These are phyloP conservation scores for Phytophthora sojae DNA, from an alignment of 352 stramenopile genomes.

Conservation along the genomic window DNA sequence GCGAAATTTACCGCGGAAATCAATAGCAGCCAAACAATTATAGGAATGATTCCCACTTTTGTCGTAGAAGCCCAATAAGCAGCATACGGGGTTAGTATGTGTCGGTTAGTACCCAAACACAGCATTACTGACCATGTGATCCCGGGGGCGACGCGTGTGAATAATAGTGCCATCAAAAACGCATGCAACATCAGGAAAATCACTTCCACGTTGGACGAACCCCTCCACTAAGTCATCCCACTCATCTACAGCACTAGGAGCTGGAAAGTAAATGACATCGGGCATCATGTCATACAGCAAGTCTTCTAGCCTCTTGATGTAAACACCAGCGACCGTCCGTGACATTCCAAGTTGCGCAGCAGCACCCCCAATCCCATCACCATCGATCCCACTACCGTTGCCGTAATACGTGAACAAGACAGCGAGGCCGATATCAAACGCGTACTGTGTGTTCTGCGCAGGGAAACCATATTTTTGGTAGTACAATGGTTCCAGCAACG, in stretches of 20 bases:
- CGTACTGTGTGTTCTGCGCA: neutral
- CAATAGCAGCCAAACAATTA: conserved; percentile 15
- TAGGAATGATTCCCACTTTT: conserved; percentile 27
- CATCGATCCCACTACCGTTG: neutral
- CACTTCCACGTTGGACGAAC: neutral
- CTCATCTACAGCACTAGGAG: conserved; percentile 2
- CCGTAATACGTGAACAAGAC: neutral
- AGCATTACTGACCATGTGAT: conserved; percentile 4
- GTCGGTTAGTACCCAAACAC: neutral
- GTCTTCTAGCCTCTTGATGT: conserved; percentile 15
- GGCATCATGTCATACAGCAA: conserved; percentile 18
- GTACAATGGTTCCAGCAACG: neutral
- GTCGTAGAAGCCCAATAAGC: conserved; percentile 23
- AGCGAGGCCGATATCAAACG: neutral
- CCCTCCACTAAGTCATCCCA: conserved; percentile 10
- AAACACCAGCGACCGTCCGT: conserved; percentile 1
- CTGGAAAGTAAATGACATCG: conserved; percentile 13
- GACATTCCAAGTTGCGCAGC: neutral
- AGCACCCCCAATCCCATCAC: neutral
- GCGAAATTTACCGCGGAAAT: conserved; percentile 19
- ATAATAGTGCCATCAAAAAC: conserved; percentile 21
- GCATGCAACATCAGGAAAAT: conserved; percentile 25
- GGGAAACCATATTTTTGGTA: neutral
- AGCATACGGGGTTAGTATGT: neutral
- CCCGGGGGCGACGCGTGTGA: neutral